Evolutionary conservation across 228 moss, liverwort and hornwort species (phyloP), one percentile per base, ranked within the genome.

Genomic region (Sphagnum fallax): DNA sequence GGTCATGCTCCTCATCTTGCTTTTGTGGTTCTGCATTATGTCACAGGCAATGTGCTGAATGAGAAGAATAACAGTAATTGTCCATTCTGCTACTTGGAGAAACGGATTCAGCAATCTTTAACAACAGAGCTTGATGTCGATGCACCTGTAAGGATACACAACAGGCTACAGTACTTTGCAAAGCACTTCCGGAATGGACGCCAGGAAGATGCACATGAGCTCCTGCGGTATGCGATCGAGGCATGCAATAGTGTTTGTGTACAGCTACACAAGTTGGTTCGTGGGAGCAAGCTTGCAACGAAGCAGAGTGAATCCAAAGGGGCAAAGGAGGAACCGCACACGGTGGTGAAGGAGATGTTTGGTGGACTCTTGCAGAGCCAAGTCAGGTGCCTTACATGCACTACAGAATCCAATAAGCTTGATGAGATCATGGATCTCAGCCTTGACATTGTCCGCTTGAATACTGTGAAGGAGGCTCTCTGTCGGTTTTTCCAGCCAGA

Each of bases 381-480:
- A 76, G 89, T 91, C 51, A 91, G 89, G 68, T 91, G 91, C 74
- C 75, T 79, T 68, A 74, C 84, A 16, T 91, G 91, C 75, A 79
- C 78, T 61, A 80, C 81, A 53, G 91, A 91, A 70, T 91, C 91
- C 5, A 91, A 91, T 57, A 91, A 91, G 77, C 76, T 89, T 18
- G 91, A 91, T 68, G 91, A 91, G 63, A 91, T 91, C 49, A 91
- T 91, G 91, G 91, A 91, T 75, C 80, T 91, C 57, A 91, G 89
- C 78, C 83, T 91, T 16, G 91, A 91, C 78, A 78, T 89, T 78
- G 82, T 83, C 67, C 84, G 91, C 14, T 63, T 91, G 62, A 69
- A 51, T 47, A 89, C 91, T 47, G 76, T 91, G 2, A 87, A 68
- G 49, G 91, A 91, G 75, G 89, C 87, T 10, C 73, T 91, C 52